Evolutionary conservation across 148 eudicot genomes (phyloP), one percentile per base, ranked within the genome.

Genomic region (Drosera capensis): DNA sequence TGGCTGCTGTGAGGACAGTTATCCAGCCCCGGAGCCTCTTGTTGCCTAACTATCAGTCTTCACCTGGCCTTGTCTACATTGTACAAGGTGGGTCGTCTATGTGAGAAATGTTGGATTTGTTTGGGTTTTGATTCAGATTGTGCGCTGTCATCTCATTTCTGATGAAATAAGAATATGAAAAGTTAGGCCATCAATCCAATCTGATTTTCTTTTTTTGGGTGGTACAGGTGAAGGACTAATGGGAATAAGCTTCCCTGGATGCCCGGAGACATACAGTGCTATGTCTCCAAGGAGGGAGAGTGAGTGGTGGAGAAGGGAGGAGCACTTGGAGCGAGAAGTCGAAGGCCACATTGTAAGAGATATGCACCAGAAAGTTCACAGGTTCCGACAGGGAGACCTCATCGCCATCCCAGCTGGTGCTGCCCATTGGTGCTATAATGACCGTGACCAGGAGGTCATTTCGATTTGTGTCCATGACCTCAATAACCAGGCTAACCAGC

Each of bases 261-360:
- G 94, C 40, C 72, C 94, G 3, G 88, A 83, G 69, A 76, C 94
- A 7, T 79, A 57, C 68, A 70, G 68, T 15, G 55, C 80, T 1
- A 13, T 8, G 31, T 28, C 31, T 11, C 31, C 5, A 28, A 28
- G 31, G 11, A 28, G 31, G 31, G 31, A 28, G 11, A n/a, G n/a
- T n/a, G n/a, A n/a, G n/a, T n/a, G n/a, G n/a, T n/a, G n/a, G n/a
- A n/a, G n/a, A n/a, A n/a, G n/a, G n/a, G n/a, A n/a, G n/a, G n/a
- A n/a, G n/a, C n/a, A n/a, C n/a, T n/a, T n/a, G n/a, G 31, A 28
- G 5, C 31, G 11, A 28, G 31, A 28, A 28, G 31, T 6, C 11
- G 31, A 28, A 28, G 11, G 31, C 31, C 31, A 11, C 31, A 28
- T 11, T 11, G 0, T 5, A 6, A 28, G 11, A 11, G 11, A 28